phyloP scores from a whole-genome alignment of 805 yeast species.

The Nakazawaea sp. region DNA sequence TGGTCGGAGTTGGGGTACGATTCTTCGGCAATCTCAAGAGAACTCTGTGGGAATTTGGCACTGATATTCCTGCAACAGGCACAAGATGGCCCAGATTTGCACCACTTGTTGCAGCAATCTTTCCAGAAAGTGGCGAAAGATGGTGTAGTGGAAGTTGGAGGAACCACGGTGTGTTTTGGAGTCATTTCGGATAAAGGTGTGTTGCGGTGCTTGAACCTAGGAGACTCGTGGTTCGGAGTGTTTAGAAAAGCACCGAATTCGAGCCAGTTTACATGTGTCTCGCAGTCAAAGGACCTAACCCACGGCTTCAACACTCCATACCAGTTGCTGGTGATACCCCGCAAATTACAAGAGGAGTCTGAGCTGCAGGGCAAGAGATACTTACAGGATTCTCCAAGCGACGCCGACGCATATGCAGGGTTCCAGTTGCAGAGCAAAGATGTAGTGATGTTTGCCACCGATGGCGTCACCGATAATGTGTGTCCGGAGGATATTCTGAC shows the following conservation, averaged over 20 bases:
- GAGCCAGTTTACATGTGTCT: constrained; percentile 35
- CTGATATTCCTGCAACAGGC: constrained; percentile 23
- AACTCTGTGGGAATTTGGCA: constrained; percentile 56
- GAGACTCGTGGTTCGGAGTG: constrained; percentile 93
- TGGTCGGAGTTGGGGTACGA: constrained; percentile 93
- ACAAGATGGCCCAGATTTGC: constrained; percentile 8
- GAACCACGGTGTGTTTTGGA: constrained; percentile 90
- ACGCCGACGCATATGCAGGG: constrained; percentile 52
- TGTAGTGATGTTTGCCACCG: constrained; percentile 81
- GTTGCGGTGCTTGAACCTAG: constrained; percentile 53
- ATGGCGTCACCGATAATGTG: constrained; percentile 88
- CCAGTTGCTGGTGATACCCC: constrained; percentile 82
- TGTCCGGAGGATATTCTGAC: constrained; percentile 63
- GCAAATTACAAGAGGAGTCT: constrained; percentile 45
- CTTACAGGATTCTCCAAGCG: constrained; percentile 63
- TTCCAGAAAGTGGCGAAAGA: constrained; percentile 45
- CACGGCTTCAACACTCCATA: constrained; percentile 90
- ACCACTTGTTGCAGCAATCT: constrained; percentile 44
- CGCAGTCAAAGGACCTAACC: constrained; percentile 70
- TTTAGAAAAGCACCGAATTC: constrained; percentile 41
- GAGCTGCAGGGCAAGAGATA: constrained; percentile 50
- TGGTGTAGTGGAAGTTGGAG: constrained; percentile 76
- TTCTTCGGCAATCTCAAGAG: constrained; percentile 80
- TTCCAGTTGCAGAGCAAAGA: constrained; percentile 69
- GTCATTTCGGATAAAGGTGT: constrained; percentile 26